Evolutionary conservation across 2,329 filamentous ascomycete species (phyloP).

Genomic region (Scytalidium sp.): DNA sequence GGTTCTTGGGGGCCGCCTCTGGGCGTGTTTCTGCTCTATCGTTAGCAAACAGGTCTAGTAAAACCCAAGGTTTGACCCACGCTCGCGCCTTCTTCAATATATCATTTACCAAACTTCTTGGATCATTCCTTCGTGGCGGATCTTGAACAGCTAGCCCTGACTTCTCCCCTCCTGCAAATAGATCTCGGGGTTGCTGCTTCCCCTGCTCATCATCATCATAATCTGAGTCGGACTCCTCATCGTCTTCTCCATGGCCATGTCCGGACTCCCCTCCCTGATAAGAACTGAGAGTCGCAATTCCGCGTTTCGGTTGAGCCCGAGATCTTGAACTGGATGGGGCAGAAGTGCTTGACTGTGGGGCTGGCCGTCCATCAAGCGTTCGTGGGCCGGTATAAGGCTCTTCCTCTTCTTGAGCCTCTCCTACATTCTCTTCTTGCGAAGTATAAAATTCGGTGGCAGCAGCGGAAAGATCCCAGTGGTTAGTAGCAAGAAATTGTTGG

Average conservation of each 20-base stretch:
- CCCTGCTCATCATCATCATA: constrained; percentile 53
- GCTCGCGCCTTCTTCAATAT: constrained; percentile 62
- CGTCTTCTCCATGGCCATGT: constrained; percentile 42
- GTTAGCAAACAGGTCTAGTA: constrained; percentile 11
- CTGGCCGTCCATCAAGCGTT: constrained; percentile 61
- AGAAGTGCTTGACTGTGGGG: constrained; percentile 35
- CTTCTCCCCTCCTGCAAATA: constrained; percentile 85
- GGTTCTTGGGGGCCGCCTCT: constrained; percentile 52
- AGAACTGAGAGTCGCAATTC: constrained; percentile 59
- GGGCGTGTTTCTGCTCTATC: constrained; percentile 50
- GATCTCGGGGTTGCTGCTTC: constrained; percentile 60
- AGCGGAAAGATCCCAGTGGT: constrained; percentile 62
- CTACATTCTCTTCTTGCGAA: constrained; percentile 48
- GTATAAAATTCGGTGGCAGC: constrained; percentile 63
- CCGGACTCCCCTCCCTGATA: constrained; percentile 30
- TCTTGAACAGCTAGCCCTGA: constrained; percentile 69
- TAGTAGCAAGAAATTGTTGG: constrained; percentile 60
- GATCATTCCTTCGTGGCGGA: constrained; percentile 44
- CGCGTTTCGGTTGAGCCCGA: constrained; percentile 26
- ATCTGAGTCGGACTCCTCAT: constrained; percentile 57
- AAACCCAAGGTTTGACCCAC: constrained; percentile 34
- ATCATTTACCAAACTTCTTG: constrained; percentile 57
- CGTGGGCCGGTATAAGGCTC: constrained; percentile 57
- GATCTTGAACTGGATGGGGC: constrained; percentile 19
- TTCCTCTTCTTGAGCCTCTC: constrained; percentile 35